These are phyloP conservation scores for Tylopilus sp. DNA, from an alignment of 1,284 basidiomycete species.

Conservation along the genomic window DNA sequence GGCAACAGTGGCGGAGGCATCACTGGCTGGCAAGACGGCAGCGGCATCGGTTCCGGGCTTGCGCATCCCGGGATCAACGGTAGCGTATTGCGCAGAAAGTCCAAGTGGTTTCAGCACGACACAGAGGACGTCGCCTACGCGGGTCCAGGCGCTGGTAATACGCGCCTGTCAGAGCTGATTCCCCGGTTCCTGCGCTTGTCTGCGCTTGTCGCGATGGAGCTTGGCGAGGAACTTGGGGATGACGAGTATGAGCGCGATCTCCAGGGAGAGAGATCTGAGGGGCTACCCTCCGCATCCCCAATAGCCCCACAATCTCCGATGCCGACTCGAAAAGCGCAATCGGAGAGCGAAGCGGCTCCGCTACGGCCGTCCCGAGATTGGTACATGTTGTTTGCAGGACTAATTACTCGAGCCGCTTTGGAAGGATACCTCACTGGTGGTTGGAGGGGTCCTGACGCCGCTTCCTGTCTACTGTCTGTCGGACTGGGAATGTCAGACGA, in stretches of 20 bases:
- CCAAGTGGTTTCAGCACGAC: slow-evolving; percentile 28
- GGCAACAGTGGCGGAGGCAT: slow-evolving; percentile 47
- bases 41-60: slow-evolving; percentile 64
- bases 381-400: slow-evolving; percentile 71
- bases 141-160: slow-evolving; percentile 48
- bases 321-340: slow-evolving; percentile 23
- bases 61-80: slow-evolving; percentile 49
- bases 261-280: slow-evolving; percentile 14
- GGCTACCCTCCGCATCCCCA: slow-evolving; percentile 11
- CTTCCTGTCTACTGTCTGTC: slow-evolving; percentile 68
- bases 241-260: slow-evolving; percentile 36
- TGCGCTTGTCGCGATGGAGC: slow-evolving; percentile 67
- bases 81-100: slow-evolving; percentile 51
- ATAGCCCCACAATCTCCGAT: slow-evolving; percentile 13
- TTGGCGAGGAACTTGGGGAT: slow-evolving; percentile 56
- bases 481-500: slow-evolving; percentile 51
- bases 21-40: slow-evolving; percentile 65
- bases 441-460: slow-evolving; percentile 66
- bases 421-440: slow-evolving; percentile 77
- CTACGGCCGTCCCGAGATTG: slow-evolving; percentile 67
- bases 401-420: slow-evolving; percentile 71
- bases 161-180: slow-evolving; percentile 63
- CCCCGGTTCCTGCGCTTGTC: slow-evolving; percentile 68
- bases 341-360: slow-evolving; percentile 43
- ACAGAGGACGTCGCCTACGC: slow-evolving; percentile 23